phyloP scores from a whole-genome alignment of 768 basidiomycete genomes.

The Lactarius pseudohatsudake region DNA sequence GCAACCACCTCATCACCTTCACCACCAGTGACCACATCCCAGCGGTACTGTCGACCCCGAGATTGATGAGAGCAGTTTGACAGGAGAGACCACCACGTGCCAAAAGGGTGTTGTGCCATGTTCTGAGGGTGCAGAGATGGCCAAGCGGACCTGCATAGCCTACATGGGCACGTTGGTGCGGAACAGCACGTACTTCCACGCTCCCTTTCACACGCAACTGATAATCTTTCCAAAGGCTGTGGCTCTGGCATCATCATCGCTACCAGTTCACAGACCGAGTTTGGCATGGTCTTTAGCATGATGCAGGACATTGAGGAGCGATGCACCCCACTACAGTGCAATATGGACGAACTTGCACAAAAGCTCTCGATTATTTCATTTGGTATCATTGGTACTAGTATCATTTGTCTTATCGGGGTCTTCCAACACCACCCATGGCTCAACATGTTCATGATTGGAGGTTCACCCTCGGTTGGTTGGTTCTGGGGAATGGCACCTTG shows the following conservation, averaged over 20 bases:
- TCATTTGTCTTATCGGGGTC: constrained; percentile 90
- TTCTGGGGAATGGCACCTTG: constrained; percentile 1
- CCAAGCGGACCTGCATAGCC: constrained; percentile 83
- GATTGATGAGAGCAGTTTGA: constrained; percentile 91
- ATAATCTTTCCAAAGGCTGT: constrained; percentile 48
- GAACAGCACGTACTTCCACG: constrained; percentile 63
- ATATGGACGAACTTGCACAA: constrained; percentile 96
- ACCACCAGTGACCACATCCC: constrained; percentile 94
- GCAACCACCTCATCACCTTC: constrained; percentile 89
- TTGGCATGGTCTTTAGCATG: constrained; percentile 96
- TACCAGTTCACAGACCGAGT: constrained; percentile 84
- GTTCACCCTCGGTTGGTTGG: constrained; percentile 44
- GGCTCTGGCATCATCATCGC: constrained; percentile 87
- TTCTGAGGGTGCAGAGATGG: constrained; percentile 54
- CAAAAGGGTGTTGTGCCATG: constrained; percentile 64
- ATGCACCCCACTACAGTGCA: constrained; percentile 87
- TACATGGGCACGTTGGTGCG: constrained; percentile 97
- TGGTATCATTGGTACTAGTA: constrained; percentile 88
- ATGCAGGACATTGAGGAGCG: constrained; percentile 96
- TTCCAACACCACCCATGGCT: constrained; percentile 85
- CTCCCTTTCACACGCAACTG: background rate
- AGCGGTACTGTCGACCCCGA: constrained; percentile 88
- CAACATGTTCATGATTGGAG: constrained; percentile 99
- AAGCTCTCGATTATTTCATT: constrained; percentile 89
- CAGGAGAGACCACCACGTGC: constrained; percentile 88